Evolutionary conservation across 73 alveolate genomes (phyloP), one percentile per base, ranked within the genome.

Genomic region (Paraurostyla sp.): DNA sequence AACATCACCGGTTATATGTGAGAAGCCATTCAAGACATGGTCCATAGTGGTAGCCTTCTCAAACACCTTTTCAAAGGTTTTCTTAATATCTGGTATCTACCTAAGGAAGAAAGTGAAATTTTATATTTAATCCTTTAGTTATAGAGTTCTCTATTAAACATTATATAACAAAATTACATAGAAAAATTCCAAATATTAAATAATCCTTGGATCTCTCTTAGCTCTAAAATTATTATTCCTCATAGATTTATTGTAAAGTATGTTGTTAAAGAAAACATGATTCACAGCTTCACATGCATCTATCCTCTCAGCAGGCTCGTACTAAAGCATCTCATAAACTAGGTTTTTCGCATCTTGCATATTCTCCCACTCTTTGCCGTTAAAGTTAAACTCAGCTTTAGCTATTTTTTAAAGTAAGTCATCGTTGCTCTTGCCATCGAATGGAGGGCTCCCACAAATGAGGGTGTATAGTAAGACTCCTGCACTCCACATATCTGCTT

Each of bases 401-500:
- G 23, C 4, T 78, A 78, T 78, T 20, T 54, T 50, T 42, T 54
- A 54, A 0, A 52, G 42, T 43, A 78, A 32, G 29, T 78, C 89
- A 32, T 78, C 78, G 36, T 52, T 51, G 22, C 41, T 42, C 11
- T 52, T 13, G 2, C 80, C 89, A 29, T 78, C 89, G 35, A 78
- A 78, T 20, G 89, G 89, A 49, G 89, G 89, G 23, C 65, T 52
- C 30, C 89, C 89, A 27, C 80, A 78, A 29, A 78, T 54, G 7
- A 78, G 62, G 0, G 35, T 32, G 52, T 78, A 78, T 18, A 78
- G 50, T 0, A 78, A 33, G 4, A 78, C 89, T 35, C 89, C 89
- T 1, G 69, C 89, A 78, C 89, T 78, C 89, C 89, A 78, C 18
- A 78, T 51, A 36, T 78, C 89, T 7, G 80, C 40, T 54, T 52